Evolutionary conservation across 2,329 filamentous ascomycete species (phyloP).

Genomic region (Botrytis byssoidea): DNA sequence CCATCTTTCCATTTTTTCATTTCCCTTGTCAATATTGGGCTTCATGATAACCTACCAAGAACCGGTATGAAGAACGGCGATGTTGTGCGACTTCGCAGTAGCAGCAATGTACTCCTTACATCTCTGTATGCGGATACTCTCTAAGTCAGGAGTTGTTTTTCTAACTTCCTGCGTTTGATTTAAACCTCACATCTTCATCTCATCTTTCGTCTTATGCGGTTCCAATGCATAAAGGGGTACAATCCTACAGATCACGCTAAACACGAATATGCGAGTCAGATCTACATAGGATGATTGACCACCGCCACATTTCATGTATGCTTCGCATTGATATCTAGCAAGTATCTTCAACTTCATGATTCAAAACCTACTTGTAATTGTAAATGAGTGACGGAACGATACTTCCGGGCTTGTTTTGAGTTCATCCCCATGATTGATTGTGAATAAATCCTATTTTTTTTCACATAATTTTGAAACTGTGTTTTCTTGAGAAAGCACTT

Average conservation of each 20-base stretch:
- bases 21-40: neutral
- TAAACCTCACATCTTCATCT: neutral
- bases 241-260: neutral
- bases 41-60: neutral
- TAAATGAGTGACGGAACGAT: neutral
- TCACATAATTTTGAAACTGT: neutral
- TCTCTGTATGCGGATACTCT: neutral
- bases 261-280: slow-evolving; percentile 1
- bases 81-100: neutral
- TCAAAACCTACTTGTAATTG: neutral
- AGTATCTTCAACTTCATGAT: neutral
- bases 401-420: neutral
- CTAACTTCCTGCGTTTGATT: neutral
- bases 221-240: neutral
- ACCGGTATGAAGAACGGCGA: neutral
- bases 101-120: neutral
- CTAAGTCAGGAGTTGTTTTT: neutral
- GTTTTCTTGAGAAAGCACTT: neutral
- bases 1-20: neutral
- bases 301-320: slow-evolving; percentile 1
- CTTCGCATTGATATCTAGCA: neutral
- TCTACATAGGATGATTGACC: neutral
- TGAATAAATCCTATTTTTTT: neutral
- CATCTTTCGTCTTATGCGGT: neutral
- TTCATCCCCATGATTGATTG: neutral